phyloP scores from a whole-genome alignment of 305 asterid species.

The Fraxinus paxiana region DNA sequence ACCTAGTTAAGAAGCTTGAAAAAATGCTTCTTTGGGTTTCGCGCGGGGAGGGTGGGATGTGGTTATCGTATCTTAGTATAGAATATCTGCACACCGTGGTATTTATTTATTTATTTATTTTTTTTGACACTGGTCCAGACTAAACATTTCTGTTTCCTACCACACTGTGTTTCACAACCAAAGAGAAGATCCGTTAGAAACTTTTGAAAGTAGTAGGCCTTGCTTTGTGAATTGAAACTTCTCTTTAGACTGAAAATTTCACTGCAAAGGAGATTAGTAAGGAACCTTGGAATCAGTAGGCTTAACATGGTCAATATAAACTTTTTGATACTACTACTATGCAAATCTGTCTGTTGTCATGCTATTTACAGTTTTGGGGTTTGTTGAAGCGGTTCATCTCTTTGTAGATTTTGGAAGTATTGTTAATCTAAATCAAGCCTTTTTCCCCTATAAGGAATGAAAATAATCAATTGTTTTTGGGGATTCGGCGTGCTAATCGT shows the following conservation, averaged over 20 bases:
- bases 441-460: conserved; percentile 59
- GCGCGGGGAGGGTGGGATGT: not conserved
- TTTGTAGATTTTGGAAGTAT: not conserved
- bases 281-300: not conserved
- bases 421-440: not conserved
- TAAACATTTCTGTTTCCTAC: not conserved
- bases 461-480: conserved; percentile 76
- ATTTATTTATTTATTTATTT: not conserved
- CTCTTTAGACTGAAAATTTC: not conserved
- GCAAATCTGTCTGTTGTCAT: not conserved
- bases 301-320: not conserved
- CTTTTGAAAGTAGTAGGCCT: not conserved
- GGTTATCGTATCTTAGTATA: not conserved
- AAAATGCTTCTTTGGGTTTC: not conserved
- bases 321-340: not conserved
- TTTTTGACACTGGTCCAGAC: not conserved
- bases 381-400: not conserved
- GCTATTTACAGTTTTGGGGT: not conserved
- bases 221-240: not conserved
- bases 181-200: not conserved
- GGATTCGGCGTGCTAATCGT: conserved; percentile 89
- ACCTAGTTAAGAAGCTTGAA: not conserved
- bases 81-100: not conserved
- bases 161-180: not conserved
- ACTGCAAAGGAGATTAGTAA: not conserved